These are phyloP conservation scores for Entomortierella chlamydospora DNA, from an alignment of 192 early-diverging fungal genomes.

Conservation along the genomic window DNA sequence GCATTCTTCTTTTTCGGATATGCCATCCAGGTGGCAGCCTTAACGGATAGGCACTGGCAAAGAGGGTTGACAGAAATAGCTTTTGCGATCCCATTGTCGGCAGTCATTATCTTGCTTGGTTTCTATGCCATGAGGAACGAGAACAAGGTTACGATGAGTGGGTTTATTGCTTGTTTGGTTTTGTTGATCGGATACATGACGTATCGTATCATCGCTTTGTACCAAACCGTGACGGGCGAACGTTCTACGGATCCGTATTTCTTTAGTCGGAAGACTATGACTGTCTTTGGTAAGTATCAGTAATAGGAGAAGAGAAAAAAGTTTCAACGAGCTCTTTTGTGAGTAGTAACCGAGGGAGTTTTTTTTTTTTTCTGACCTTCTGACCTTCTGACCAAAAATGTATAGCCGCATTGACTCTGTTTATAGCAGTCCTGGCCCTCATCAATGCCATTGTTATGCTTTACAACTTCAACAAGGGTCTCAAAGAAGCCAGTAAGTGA, in stretches of 20 bases:
- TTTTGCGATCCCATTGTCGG: slow-evolving; percentile 34
- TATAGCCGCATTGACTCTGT: slow-evolving; percentile 32
- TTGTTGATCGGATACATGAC: slow-evolving; percentile 42
- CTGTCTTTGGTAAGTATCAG: slow-evolving; percentile 46
- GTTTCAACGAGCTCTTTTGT: no score
- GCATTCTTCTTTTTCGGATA: slow-evolving; percentile 56
- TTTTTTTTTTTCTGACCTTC: not conserved
- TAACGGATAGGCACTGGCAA: slow-evolving; percentile 41
- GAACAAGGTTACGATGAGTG: slow-evolving; percentile 48
- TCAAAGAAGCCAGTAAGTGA: slow-evolving; percentile 50
- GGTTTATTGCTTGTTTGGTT: slow-evolving; percentile 36
- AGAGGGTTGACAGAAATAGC: slow-evolving; percentile 39
- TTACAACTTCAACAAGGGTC: slow-evolving; percentile 50
- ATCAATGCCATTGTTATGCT: slow-evolving; percentile 41
- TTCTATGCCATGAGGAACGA: slow-evolving; percentile 37
- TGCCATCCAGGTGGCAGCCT: slow-evolving; percentile 33
- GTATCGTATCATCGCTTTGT: slow-evolving; percentile 20
- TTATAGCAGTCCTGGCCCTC: slow-evolving; percentile 35
- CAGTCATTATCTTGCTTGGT: slow-evolving; percentile 28
- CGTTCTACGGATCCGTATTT: slow-evolving; percentile 40
- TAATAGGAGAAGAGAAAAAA: no score
- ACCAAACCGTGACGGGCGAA: slow-evolving; percentile 23
- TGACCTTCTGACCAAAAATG: not conserved
- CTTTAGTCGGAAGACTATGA: slow-evolving; percentile 49
- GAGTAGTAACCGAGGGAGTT: not conserved